These are phyloP conservation scores for Colletotrichum sp. DNA, from an alignment of 2,329 filamentous ascomycete species.

Conservation along the genomic window DNA sequence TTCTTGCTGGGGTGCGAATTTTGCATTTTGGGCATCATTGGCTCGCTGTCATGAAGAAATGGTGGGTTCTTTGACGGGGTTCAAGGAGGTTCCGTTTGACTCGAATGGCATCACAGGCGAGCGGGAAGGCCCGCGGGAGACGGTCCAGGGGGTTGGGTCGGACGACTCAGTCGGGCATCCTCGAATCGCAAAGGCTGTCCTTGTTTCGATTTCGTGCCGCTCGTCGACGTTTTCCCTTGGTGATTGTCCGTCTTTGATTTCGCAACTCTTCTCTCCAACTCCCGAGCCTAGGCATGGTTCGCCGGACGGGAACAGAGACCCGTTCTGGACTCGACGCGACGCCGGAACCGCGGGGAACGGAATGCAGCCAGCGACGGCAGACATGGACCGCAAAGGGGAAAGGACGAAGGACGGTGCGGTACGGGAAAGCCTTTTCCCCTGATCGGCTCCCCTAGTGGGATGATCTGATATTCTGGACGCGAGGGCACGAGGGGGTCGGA, in stretches of 20 bases:
- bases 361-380: background rate
- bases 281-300: background rate
- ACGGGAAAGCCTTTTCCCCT: background rate
- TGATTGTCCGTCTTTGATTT: background rate
- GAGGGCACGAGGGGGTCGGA: background rate
- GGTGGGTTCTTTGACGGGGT: background rate
- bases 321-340: background rate
- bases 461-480: background rate
- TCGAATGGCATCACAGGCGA: background rate
- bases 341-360: background rate
- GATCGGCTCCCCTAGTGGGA: background rate
- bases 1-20: background rate
- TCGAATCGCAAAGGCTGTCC: background rate
- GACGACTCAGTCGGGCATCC: background rate
- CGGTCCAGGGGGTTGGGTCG: background rate
- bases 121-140: slow-evolving; percentile 9
- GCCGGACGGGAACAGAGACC: background rate
- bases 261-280: background rate
- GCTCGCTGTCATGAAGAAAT: background rate
- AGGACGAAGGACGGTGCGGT: background rate
- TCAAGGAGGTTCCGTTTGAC: background rate
- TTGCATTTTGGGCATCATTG: background rate
- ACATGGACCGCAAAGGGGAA: background rate
- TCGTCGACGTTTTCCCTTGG: background rate
- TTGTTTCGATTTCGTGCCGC: background rate